Evolutionary conservation across 129 eudicot species (phyloP), one percentile per base, ranked within the genome.

Genomic region (Flaveria linearis): DNA sequence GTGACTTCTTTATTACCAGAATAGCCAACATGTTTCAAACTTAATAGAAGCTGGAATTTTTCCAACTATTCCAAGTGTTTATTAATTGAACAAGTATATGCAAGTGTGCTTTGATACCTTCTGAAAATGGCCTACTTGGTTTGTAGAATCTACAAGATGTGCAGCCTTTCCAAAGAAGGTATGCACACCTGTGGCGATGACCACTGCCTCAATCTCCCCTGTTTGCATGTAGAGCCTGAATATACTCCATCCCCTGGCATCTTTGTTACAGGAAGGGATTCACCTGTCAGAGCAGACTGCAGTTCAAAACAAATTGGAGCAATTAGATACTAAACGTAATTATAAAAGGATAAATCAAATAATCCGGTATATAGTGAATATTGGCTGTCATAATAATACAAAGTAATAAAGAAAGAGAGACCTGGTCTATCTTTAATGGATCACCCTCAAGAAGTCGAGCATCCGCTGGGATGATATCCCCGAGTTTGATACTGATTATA

Each of bases 101-200:
- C 25, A 64, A 12, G 28, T 16, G 20, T 65, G 72, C 22, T 42
- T 56, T 3, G 58, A 15, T 80, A 91, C 97, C 97, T 91, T 83
- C 77, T 91, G 97, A 69, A 91, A 91, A 79, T 91, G 97, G 61
- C 97, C 97, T 28, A 88, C 87, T 82, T 88, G 93, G 76, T 88
- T 86, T 60, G 97, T 88, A 75, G 91, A 73, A 80, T 91, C 97
- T 23, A 91, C 97, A 49, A 91, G 87, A 83, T 91, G 94, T 26
- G 97, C 97, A 78, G 97, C 91, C 82, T 91, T 91, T 47, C 97
- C 97, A 74, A 91, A 88, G 80, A 88, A 91, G 50, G 94, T 88
- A 75, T 86, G 97, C 62, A 91, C 93, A 56, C 97, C 97, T 28
- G 97, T 91, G 65, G 97, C 97, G 50, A 88, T 88, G 53, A 91